Evolutionary conservation across 805 yeast species (phyloP).

Genomic region (Ogataea saltuana): DNA sequence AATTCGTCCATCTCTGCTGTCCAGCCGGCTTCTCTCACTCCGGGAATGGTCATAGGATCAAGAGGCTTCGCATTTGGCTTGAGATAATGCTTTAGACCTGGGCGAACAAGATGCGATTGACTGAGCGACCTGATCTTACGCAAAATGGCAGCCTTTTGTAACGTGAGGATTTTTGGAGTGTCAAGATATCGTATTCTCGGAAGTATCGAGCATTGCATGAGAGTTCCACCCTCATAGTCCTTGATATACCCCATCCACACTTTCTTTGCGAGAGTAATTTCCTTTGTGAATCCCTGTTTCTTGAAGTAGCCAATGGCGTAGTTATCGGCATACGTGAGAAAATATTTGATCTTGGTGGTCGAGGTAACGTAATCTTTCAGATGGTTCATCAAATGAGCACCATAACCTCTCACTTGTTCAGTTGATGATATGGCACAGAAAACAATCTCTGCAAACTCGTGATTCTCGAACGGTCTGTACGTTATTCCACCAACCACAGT

Average conservation of each 20-base stretch:
- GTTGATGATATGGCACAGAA: conserved; percentile 97
- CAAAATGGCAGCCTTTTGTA: conserved; percentile 90
- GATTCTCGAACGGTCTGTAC: conserved; percentile 85
- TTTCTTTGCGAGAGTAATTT: conserved; percentile 78
- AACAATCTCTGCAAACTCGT: conserved; percentile 96
- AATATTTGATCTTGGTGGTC: conserved; percentile 81
- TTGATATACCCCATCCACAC: conserved; percentile 99
- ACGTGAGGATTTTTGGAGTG: conserved; percentile 76
- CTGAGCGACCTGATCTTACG: conserved; percentile 79
- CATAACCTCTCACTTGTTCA: conserved; percentile 97
- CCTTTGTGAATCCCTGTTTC: conserved; percentile 97
- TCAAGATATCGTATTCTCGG: conserved; percentile 88
- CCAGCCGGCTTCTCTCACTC: conserved; percentile 94
- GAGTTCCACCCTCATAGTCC: conserved; percentile 98
- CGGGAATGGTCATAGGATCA: conserved; percentile 88
- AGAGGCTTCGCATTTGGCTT: conserved; percentile 48
- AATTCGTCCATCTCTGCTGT: conserved; percentile 96
- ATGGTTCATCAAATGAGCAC: conserved; percentile 98
- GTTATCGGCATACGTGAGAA: conserved; percentile 95
- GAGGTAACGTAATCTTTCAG: conserved; percentile 91
- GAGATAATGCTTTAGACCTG: conserved; percentile 76
- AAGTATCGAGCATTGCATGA: conserved; percentile 95
- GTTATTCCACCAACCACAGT: conserved; percentile 97
- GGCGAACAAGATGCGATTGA: conserved; percentile 74
- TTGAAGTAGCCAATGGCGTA: conserved; percentile 98